Percentiles rank a stretch among this genome's conserved stretches.
Evolutionary conservation across 2,329 filamentous ascomycete species (phyloP).

Genomic region (Penicillium psychrosexuale): DNA sequence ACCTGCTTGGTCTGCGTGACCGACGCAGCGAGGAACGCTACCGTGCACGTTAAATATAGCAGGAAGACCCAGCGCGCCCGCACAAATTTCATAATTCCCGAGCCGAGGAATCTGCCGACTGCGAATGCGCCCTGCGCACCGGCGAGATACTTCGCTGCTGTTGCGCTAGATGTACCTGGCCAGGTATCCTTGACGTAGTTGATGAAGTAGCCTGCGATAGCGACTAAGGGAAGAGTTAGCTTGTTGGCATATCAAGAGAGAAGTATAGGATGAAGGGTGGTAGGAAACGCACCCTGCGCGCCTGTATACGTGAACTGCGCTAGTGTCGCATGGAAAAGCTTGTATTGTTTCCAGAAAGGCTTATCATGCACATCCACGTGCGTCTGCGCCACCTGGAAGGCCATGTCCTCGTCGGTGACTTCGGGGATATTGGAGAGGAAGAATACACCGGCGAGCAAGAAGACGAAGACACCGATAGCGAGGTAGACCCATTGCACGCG

Average conservation of each 20-base stretch:
- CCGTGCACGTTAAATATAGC: constrained; percentile 61
- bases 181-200: constrained; percentile 67
- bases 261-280: not conserved
- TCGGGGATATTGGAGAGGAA: constrained; percentile 67
- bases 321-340: constrained; percentile 70
- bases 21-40: constrained; percentile 56
- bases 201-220: constrained; percentile 63
- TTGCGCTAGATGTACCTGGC: constrained; percentile 51
- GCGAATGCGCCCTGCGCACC: constrained; percentile 72
- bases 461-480: constrained; percentile 72
- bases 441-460: constrained; percentile 63
- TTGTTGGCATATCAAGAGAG: not conserved
- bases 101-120: constrained; percentile 67
- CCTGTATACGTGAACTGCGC: constrained; percentile 81
- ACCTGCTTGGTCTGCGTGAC: constrained; percentile 49
- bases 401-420: constrained; percentile 69
- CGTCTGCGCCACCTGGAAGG: constrained; percentile 56
- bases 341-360: constrained; percentile 68
- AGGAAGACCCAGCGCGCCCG: constrained; percentile 70
- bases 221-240: constrained; percentile 31
- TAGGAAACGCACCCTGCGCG: constrained; percentile 55
- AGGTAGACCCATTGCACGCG: constrained; percentile 79
- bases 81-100: constrained; percentile 62
- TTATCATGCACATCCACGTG: constrained; percentile 55
- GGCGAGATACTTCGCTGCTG: constrained; percentile 66